A percentile compares a stretch with the other conserved stretches of the same genome.
phyloP scores from a whole-genome alignment of 805 yeast species.

The Myxozyma kluyveri region DNA sequence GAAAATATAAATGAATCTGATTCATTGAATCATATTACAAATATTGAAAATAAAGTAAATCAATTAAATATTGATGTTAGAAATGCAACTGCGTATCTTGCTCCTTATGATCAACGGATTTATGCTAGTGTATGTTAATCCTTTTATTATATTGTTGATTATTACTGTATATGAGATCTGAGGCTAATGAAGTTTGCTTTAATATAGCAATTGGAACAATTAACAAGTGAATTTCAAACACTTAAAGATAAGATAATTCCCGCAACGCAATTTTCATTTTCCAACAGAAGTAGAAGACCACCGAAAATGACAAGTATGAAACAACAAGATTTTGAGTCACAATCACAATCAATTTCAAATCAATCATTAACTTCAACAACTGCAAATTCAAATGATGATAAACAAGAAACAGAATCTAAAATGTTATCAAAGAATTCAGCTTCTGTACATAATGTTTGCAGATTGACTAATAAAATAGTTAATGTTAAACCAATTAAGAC shows the following conservation, averaged over 20 bases:
- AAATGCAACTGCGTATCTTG: conserved; percentile 14
- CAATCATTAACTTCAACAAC: no score
- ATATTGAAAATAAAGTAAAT: conserved; percentile 4
- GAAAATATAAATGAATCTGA: background rate
- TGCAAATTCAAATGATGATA: no score
- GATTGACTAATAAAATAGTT: background rate
- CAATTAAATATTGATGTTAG: conserved; percentile 7
- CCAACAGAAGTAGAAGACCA: conserved; percentile 10
- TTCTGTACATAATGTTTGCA: conserved; percentile 1
- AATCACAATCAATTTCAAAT: no score
- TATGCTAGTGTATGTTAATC: conserved; percentile 16
- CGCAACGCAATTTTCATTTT: conserved; percentile 15
- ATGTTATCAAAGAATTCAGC: no score
- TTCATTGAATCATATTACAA: background rate
- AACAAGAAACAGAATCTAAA: no score
- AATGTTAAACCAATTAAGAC: background rate
- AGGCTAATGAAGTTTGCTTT: background rate
- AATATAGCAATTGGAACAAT: conserved; percentile 22
- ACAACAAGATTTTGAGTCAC: no score
- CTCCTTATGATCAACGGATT: conserved; percentile 25
- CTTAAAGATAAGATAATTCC: conserved; percentile 7
- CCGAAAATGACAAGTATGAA: background rate
- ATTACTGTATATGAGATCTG: background rate
- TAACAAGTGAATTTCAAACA: conserved; percentile 1
- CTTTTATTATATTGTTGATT: background rate